These are phyloP conservation scores for Aspergillus sp. DNA, from an alignment of 2,329 filamentous ascomycete species.

Conservation along the genomic window DNA sequence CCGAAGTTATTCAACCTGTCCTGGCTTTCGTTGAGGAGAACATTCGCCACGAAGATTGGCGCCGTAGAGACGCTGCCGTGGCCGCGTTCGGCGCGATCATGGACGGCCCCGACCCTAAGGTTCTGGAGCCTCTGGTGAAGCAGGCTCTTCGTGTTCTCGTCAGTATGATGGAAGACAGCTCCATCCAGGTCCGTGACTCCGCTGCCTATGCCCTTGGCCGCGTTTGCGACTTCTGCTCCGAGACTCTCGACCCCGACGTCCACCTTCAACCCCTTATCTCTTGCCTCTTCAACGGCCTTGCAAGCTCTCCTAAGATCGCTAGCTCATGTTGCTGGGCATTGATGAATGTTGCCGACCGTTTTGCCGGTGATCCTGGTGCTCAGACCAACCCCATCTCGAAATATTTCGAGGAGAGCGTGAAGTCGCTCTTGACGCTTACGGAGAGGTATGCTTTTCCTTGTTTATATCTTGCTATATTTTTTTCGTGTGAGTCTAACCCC, in stretches of 20 bases:
- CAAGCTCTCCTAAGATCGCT: slow-evolving; percentile 93
- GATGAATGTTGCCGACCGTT: slow-evolving; percentile 97
- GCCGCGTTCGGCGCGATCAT: slow-evolving; percentile 98
- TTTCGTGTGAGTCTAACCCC: slow-evolving; percentile 12
- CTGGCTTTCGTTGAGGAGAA: slow-evolving; percentile 89
- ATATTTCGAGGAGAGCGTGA: slow-evolving; percentile 90
- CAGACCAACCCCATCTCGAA: slow-evolving; percentile 79
- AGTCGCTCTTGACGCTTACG: slow-evolving; percentile 80
- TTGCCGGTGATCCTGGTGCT: slow-evolving; percentile 80
- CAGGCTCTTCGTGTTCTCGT: slow-evolving; percentile 91
- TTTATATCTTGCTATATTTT: background rate
- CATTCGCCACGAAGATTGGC: slow-evolving; percentile 89
- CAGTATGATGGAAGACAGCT: slow-evolving; percentile 85
- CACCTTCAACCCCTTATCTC: slow-evolving; percentile 84
- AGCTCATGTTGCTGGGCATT: slow-evolving; percentile 98
- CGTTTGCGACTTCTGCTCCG: slow-evolving; percentile 90
- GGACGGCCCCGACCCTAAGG: slow-evolving; percentile 93
- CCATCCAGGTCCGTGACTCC: slow-evolving; percentile 90
- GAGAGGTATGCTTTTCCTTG: slow-evolving; percentile 55
- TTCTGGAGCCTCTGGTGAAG: slow-evolving; percentile 90
- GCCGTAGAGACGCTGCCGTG: slow-evolving; percentile 89
- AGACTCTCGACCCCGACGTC: slow-evolving; percentile 80
- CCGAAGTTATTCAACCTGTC: slow-evolving; percentile 80
- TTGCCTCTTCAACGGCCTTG: slow-evolving; percentile 84
- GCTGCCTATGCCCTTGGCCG: slow-evolving; percentile 94